Evolutionary conservation across 257 asterid species (phyloP).

Genomic region (Fraxinus cuspidata): DNA sequence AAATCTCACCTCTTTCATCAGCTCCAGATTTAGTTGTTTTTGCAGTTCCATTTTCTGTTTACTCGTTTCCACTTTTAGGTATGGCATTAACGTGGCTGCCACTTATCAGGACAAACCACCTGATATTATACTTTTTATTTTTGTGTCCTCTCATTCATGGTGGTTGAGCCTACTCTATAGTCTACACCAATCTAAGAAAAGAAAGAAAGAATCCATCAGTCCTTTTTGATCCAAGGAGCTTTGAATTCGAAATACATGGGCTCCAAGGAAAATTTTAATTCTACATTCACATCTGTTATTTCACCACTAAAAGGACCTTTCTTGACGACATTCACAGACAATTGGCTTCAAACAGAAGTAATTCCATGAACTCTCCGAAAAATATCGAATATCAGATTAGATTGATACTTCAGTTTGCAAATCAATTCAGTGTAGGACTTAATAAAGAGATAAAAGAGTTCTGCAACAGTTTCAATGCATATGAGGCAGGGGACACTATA

Average conservation of each 20-base stretch:
- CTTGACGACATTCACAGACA: background rate
- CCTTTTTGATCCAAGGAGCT: background rate
- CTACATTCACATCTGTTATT: background rate
- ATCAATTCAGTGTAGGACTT: background rate
- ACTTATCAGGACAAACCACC: background rate
- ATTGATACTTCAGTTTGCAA: background rate
- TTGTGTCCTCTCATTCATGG: background rate
- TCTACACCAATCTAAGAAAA: background rate
- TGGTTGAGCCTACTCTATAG: background rate
- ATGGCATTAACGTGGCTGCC: constrained; percentile 5
- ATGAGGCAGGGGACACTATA: too few relatives aligned
- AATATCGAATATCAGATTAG: background rate
- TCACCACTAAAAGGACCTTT: background rate
- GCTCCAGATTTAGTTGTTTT: constrained; percentile 22
- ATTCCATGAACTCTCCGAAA: background rate
- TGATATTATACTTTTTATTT: background rate
- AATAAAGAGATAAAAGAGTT: background rate
- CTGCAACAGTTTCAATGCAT: background rate
- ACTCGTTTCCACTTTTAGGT: constrained; percentile 15
- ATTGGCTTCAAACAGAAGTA: background rate
- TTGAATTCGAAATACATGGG: background rate
- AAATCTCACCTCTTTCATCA: constrained; percentile 36
- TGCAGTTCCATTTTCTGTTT: constrained; percentile 21
- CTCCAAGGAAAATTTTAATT: background rate
- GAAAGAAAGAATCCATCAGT: background rate